Evolutionary conservation across 2,329 filamentous ascomycete species (phyloP), one percentile per base, ranked within the genome.

Genomic region (Trichophaea hybrida): DNA sequence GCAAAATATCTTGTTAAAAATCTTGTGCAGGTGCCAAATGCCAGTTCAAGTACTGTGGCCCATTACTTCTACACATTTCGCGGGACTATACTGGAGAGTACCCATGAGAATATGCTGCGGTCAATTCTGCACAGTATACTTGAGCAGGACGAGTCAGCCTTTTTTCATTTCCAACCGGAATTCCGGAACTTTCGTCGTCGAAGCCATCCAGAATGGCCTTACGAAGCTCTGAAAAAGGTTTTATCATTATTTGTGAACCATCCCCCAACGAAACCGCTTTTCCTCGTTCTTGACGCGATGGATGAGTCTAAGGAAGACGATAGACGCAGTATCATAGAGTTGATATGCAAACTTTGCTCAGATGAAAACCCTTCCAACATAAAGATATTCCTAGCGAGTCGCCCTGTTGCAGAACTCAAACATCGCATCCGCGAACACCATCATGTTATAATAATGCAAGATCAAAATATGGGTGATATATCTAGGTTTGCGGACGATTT

Each of bases 41-140:
- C 44, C 8, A 24, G 44, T 8, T 49, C 44, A 8, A 17, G 13
- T 55, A 55, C 43, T 24, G n/a, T 55, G n/a, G 35, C 33, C 17
- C n/a, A 49, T 1, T 57, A 48, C 43, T 57, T 57, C 40, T 57
- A 57, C 32, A 57, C 38, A 24, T 8, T 48, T 40, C 33, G 55
- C 8, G 55, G 49, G 7, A 40, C 38, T 33, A 17, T 2, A 12
- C 15, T 46, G 6, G 10, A 57, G 32, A 57, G 8, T 6, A 40
- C 15, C 24, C 55, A 57, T 49, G 32, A 49, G n/a, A 57, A 24
- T 35, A 57, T 57, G 55, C 17, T 57, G 10, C 55, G 43, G 32
- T 24, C 37, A 33, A 12, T 57, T 10, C 55, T 57, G 7, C 49
- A 34, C 31, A 32, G 35, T 37, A 49, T 57, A 7, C 55, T 57